Evolutionary conservation across 2,329 filamentous ascomycete species (phyloP), one percentile per base, ranked within the genome.

Genomic region (Hypoxylon sp.): DNA sequence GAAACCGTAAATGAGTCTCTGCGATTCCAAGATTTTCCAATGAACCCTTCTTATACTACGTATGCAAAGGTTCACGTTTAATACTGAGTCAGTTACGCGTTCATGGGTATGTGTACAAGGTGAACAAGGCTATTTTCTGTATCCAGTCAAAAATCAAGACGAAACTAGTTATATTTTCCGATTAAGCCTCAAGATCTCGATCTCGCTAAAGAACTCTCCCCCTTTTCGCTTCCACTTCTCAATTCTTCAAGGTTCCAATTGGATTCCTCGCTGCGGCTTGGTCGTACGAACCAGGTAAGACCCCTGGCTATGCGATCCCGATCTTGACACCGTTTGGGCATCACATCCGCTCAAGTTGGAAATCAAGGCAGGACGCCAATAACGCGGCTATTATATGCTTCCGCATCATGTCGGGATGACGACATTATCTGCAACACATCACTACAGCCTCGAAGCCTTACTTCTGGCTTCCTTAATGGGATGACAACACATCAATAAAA

Each of bases 131-230:
- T 41, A 16, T 50, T 50, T 50, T 5, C 43, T 47, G 23, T 16
- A 47, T 27, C 23, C 21, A 47, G 34, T 25, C 46, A 43, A 46
- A 16, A 39, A 45, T n/a, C 52, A 14, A 23, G 51, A 37, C 30
- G 30, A 61, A 46, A 30, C 21, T 12, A 52, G 21, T 37, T 34
- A 58, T 56, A 61, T 62, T 63, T 55, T 59, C 66, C 64, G 69
- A 73, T 71, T 67, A 54, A 67, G 58, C 70, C 69, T 73, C 34
- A 65, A 65, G 62, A 67, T 61, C 67, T 68, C 69, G 69, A 72
- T 72, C 71, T 68, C n/a, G 51, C 51, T 7, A 25, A 43, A 64
- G 29, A 62, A 54, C n/a, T 57, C 50, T 65, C 46, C 43, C 43
- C 47, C 51, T 34, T 50, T 58, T 52, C 34, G 21, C 16, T 47